Conservation (phyloP, 2,329 filamentous ascomycete genomes). For the Aspergillus ruber region DNA sequence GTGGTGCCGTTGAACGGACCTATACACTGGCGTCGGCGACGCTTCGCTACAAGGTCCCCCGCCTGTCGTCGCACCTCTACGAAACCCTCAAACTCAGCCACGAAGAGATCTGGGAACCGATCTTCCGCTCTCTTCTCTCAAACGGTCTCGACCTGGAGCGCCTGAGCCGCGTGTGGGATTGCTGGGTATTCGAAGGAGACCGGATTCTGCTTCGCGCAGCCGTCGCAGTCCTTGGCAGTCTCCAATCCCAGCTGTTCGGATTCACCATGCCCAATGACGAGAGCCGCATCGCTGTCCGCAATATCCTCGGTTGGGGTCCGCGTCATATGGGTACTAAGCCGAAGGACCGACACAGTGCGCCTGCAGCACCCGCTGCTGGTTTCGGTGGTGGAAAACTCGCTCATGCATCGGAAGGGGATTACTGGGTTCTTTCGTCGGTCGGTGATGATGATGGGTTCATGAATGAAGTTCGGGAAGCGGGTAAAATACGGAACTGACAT, state of each 20-base stretch:
- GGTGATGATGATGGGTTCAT: slow-evolving; percentile 39
- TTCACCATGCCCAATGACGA: slow-evolving; percentile 33
- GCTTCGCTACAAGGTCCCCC: slow-evolving; percentile 53
- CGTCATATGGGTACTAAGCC: slow-evolving; percentile 25
- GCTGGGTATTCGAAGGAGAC: slow-evolving; percentile 57
- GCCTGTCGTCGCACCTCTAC: slow-evolving; percentile 47
- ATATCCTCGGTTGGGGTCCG: slow-evolving; percentile 34
- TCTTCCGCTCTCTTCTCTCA: slow-evolving; percentile 49
- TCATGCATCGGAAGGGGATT: slow-evolving; percentile 32
- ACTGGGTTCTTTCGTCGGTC: slow-evolving; percentile 34
- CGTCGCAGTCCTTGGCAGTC: slow-evolving; percentile 37
- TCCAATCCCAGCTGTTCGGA: slow-evolving; percentile 38
- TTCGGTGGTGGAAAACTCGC: slow-evolving; percentile 31
- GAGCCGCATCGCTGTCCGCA: slow-evolving; percentile 24
- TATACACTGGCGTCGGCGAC: slow-evolving; percentile 52
- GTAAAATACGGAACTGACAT: slow-evolving; percentile 28
- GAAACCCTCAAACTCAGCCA: slow-evolving; percentile 35
- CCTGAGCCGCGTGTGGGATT: slow-evolving; percentile 54
- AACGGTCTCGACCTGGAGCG: slow-evolving; percentile 48
- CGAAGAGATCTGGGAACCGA: slow-evolving; percentile 46
- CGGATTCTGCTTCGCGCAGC: slow-evolving; percentile 41
- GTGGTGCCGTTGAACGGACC: slow-evolving; percentile 48
- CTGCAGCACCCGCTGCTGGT: slow-evolving; percentile 18
- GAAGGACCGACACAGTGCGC: slow-evolving; percentile 32
- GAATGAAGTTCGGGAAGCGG: slow-evolving; percentile 36